phyloP scores from a whole-genome alignment of 2,329 filamentous ascomycete genomes.

The Fusarium sp. region DNA sequence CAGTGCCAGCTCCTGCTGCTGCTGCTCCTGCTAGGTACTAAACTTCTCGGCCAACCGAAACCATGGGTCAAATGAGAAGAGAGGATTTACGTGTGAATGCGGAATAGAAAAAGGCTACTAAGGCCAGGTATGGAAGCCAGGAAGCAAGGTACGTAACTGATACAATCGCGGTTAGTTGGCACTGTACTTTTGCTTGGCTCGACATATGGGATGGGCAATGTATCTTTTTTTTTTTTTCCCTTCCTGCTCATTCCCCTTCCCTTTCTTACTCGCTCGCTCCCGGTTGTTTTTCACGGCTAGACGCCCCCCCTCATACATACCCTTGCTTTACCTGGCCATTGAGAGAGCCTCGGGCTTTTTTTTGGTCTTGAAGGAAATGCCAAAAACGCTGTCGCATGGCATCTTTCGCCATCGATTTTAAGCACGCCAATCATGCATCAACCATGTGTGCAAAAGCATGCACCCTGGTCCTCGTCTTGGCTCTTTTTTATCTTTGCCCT shows the following conservation, averaged over 20 bases:
- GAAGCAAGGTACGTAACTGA: conserved; percentile 20
- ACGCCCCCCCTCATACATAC: conserved; percentile 12
- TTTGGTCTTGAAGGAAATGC: neutral
- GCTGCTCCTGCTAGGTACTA: conserved; percentile 21
- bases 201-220: conserved; percentile 16
- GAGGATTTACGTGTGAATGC: conserved; percentile 34
- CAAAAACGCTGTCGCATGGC: neutral
- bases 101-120: conserved; percentile 35
- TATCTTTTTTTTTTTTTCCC: conserved; percentile 17
- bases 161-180: conserved; percentile 18
- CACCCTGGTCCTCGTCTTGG: neutral
- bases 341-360: conserved; percentile 1
- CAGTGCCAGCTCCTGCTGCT: neutral
- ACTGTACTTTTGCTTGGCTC: conserved; percentile 4
- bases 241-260: neutral
- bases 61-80: conserved; percentile 31
- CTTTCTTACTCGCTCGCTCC: conserved; percentile 4
- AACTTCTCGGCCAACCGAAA: conserved; percentile 34
- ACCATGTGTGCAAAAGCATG: neutral
- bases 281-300: conserved; percentile 17
- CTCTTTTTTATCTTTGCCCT: neutral
- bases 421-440: conserved; percentile 1
- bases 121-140: conserved; percentile 29
- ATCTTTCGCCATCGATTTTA: neutral
- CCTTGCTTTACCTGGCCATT: conserved; percentile 35